Conservation (phyloP, 2,329 filamentous ascomycete species). For the Phoma sp. region DNA sequence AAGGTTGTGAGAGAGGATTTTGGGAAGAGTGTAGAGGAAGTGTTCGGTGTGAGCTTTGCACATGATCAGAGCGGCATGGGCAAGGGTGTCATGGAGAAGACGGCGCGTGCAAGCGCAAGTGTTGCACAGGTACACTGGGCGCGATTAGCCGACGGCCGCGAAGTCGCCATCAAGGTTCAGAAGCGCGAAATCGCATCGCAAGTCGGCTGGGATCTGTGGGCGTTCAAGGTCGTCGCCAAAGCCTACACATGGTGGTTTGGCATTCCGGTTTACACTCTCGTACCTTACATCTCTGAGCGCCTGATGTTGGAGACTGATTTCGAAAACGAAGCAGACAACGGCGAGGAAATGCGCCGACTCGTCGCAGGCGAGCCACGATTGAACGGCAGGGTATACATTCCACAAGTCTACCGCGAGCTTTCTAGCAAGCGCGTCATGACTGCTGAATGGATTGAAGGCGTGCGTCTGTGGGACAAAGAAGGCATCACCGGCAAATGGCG, state of each 20-base stretch:
- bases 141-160: constrained; percentile 79
- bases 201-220: constrained; percentile 93
- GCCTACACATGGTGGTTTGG: constrained; percentile 90
- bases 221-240: constrained; percentile 85
- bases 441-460: constrained; percentile 96
- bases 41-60: constrained; percentile 86
- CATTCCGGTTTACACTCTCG: constrained; percentile 87
- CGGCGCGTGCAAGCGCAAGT: constrained; percentile 79
- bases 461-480: constrained; percentile 90
- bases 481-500: constrained; percentile 78
- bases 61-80: constrained; percentile 58
- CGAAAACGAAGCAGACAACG: constrained; percentile 86
- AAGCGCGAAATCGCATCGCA: constrained; percentile 92
- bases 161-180: constrained; percentile 96
- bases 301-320: constrained; percentile 94
- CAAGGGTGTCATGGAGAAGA: constrained; percentile 73
- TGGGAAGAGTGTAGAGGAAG: constrained; percentile 80
- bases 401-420: constrained; percentile 81
- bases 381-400: constrained; percentile 83
- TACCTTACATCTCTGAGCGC: constrained; percentile 93
- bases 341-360: constrained; percentile 79
- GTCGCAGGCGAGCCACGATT: constrained; percentile 78
- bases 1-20: constrained; percentile 88
- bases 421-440: constrained; percentile 86
- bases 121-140: constrained; percentile 99